Base-by-base conservation (phyloP, 1,284 basidiomycete genomes). In the Boletus semigastroideus region DNA sequence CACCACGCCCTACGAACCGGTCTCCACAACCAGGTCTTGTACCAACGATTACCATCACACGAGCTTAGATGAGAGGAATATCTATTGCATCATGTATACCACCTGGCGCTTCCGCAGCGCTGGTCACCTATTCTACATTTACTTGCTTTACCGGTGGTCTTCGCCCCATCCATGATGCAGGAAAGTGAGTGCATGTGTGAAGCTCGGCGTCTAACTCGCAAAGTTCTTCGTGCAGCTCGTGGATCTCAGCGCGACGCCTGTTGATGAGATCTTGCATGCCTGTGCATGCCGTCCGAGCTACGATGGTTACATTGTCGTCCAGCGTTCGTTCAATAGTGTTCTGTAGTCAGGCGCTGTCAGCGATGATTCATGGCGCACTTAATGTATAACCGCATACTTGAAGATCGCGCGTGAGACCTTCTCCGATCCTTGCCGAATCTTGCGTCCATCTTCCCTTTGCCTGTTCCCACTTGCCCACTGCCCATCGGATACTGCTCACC, bases 321-420 rank as follows among this genome's bases (percentile, higher is more conserved):
- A 87, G 72, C 2, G 73, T 72, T n/a, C 63, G 62, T 19, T 77
- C 69, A 19, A 87, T 56, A 1, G 73, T 75, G 12, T 56, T 62
- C 86, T 87, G 48, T 7, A 51, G 9, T 53, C 19, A 37, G 41
- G 30, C 43, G 19, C 20, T 37, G 41, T 51, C 44, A 58, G 49
- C 34, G 10, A 22, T 36, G 11, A 31, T 25, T 17, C 37, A 34
- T 17, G n/a, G n/a, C 34, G 20, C 36, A 30, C 46, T 50, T 42
- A 41, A 41, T 9, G 37, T 7, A 39, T 9, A 40, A 68, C 39
- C 28, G 8, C 77, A 44, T 61, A 87, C 90, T 72, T 79, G 74
- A 16, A 93, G 68, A 72, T 94, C 92, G 44, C 87, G 77, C 56
- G 82, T 79, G 46, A 92, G 71, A 10, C 91, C 88, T 46, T 82